These are phyloP conservation scores for Globisporangium nagaii DNA, from an alignment of 352 stramenopile species.

Conservation along the genomic window DNA sequence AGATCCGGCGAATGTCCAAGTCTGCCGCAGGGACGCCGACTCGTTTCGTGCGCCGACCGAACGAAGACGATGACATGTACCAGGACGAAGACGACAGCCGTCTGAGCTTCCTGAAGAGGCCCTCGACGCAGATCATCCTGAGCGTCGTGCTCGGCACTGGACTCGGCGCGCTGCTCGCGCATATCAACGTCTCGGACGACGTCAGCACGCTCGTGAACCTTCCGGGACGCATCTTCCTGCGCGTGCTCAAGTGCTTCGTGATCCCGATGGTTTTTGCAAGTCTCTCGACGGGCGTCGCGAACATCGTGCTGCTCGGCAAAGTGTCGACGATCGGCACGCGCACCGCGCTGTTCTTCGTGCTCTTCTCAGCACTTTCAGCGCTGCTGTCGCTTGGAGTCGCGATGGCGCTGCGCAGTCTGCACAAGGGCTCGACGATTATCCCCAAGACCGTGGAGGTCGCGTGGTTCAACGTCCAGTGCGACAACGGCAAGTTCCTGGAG, in stretches of 20 bases:
- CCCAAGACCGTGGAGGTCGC: neutral
- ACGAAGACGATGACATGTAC: neutral
- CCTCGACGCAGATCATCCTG: slow-evolving; percentile 38
- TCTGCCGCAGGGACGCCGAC: slow-evolving; percentile 1
- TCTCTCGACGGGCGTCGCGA: slow-evolving; percentile 48
- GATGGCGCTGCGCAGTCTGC: slow-evolving; percentile 35
- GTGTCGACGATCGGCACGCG: slow-evolving; percentile 49
- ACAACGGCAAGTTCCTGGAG: slow-evolving; percentile 29
- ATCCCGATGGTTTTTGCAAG: slow-evolving; percentile 68
- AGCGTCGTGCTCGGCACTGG: slow-evolving; percentile 25
- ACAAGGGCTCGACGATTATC: slow-evolving; percentile 8
- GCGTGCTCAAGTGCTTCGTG: slow-evolving; percentile 47
- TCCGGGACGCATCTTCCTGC: slow-evolving; percentile 36
- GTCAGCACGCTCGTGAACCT: slow-evolving; percentile 32
- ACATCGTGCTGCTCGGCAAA: slow-evolving; percentile 64
- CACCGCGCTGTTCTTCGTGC: slow-evolving; percentile 44
- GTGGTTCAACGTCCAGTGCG: slow-evolving; percentile 29
- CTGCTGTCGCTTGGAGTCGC: slow-evolving; percentile 32
- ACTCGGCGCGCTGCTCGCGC: slow-evolving; percentile 27
- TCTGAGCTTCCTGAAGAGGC: slow-evolving; percentile 20
- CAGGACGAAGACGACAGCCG: slow-evolving; percentile 12
- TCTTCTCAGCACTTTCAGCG: slow-evolving; percentile 28
- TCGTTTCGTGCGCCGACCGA: slow-evolving; percentile 6
- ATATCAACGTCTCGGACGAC: slow-evolving; percentile 26
- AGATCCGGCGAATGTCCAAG: slow-evolving; percentile 10